Evolutionary conservation across 2,329 filamentous ascomycete species (phyloP).

Genomic region (Keithomyces neogunnii): DNA sequence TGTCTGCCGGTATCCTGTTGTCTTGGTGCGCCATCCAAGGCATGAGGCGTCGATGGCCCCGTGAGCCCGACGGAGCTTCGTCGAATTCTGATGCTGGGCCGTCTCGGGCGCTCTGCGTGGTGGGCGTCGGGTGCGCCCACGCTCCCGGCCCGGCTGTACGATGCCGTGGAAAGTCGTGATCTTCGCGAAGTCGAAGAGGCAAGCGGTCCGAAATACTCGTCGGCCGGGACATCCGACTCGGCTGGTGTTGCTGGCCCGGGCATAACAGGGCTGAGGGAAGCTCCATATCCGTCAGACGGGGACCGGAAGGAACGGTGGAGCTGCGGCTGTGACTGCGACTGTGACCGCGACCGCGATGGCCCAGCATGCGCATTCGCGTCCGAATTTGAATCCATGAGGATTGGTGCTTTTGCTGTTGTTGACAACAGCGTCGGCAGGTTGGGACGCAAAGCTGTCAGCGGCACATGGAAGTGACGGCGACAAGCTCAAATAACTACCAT

Average conservation of each 20-base stretch:
- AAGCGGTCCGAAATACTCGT: slow-evolving; percentile 3
- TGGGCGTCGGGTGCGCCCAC: neutral
- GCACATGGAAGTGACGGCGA: neutral
- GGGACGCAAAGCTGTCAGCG: too few relatives aligned
- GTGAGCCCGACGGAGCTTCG: slow-evolving; percentile 7
- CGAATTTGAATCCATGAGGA: slow-evolving; percentile 4
- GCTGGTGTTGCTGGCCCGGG: neutral
- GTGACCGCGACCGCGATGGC: slow-evolving; percentile 1
- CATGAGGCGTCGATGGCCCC: neutral
- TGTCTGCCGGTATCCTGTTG: neutral
- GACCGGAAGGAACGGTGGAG: neutral
- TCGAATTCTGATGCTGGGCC: slow-evolving; percentile 17
- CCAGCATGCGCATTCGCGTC: neutral
- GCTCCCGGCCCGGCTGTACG: slow-evolving; percentile 4
- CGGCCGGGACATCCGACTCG: slow-evolving; percentile 1
- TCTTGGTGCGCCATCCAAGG: neutral
- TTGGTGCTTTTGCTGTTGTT: neutral
- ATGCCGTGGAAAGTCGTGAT: slow-evolving; percentile 5
- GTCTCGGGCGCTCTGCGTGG: slow-evolving; percentile 6
- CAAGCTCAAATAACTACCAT: neutral
- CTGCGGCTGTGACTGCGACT: neutral
- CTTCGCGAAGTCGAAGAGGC: slow-evolving; percentile 1
- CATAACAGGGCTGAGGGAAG: neutral
- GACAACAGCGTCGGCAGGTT: neutral
- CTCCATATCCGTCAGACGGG: slow-evolving; percentile 1